A percentile compares a stretch with the other conserved stretches of the same genome.
Conservation (phyloP, 257 asterid genomes). For the Lantana camara region DNA sequence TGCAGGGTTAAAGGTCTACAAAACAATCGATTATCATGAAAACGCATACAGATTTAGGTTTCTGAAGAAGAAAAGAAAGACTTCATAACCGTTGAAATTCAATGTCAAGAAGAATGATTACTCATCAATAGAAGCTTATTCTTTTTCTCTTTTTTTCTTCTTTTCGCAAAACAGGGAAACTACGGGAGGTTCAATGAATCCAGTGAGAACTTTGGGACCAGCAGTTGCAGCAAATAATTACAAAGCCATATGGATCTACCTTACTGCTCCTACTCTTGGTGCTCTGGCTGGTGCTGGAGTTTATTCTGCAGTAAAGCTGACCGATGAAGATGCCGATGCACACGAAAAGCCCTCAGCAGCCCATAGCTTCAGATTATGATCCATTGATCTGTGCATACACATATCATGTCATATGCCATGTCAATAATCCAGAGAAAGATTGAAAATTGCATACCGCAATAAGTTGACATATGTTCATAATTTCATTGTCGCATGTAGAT, state of each 20-base stretch:
- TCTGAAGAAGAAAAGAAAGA: not conserved
- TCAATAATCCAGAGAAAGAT: slow-evolving; percentile 5
- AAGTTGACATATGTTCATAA: not conserved
- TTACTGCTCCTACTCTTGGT: slow-evolving; percentile 57
- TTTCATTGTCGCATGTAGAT: slow-evolving; percentile 1
- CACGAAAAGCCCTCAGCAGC: slow-evolving; percentile 36
- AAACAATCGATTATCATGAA: not conserved
- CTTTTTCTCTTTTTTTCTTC: not conserved
- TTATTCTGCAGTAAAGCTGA: slow-evolving; percentile 56
- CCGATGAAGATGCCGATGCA: slow-evolving; percentile 37
- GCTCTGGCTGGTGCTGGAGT: slow-evolving; percentile 62
- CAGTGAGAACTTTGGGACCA: slow-evolving; percentile 63
- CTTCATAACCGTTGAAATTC: not conserved
- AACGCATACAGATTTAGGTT: not conserved
- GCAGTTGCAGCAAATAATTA: slow-evolving; percentile 60
- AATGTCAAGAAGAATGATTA: not conserved
- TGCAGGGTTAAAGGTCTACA: not conserved
- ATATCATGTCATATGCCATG: not conserved
- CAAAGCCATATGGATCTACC: slow-evolving; percentile 63
- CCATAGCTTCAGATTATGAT: slow-evolving; percentile 49
- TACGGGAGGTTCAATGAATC: slow-evolving; percentile 71
- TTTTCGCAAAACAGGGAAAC: slow-evolving; percentile 39
- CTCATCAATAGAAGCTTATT: not conserved
- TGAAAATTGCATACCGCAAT: not conserved
- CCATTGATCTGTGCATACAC: slow-evolving; percentile 15